Base-by-base conservation (phyloP, 2,329 filamentous ascomycete genomes). In the Monilinia polystroma region DNA sequence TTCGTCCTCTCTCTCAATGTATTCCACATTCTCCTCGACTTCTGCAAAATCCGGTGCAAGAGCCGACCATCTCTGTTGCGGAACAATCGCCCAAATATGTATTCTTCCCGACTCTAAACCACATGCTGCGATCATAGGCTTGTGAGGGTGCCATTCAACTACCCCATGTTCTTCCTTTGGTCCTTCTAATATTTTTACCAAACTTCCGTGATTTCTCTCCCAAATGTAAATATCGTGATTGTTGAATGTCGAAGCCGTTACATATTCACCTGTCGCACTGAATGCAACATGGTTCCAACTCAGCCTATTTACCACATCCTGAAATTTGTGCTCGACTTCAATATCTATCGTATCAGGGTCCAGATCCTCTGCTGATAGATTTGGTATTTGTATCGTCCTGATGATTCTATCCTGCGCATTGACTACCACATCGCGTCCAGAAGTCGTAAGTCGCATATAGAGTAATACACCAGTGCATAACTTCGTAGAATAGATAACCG, bases 141-240 rank as follows among this genome's bases (percentile, higher is more conserved):
- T 87, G 69, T 89, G 87, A 0, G 95, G 95, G 76, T 99, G 95
- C 95, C 95, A 99, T 79, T 99, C 95, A 35, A 99, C 93, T 5
- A 96, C 91, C 0, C 94, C 94, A 69, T 98, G 87, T 78, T 99
- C 96, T 79, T 99, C 95, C 75, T 96, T 96, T 1, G 94, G 93
- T 0, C 95, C 94, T 77, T 99, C 96, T 51, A 99, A 84, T 81
- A 99, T 99, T 78, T 96, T 96, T 64, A 97, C 93, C 67, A 99
- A 81, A 78, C 92, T 97, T 62, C 95, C 95, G 74, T 96, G 92
- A 66, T 90, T 90, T 65, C 95, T 88, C 79, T 99, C 95, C 95
- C 94, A 98, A 38, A 98, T 93, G 79, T 98, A 98, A 70, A 99
- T 91, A 78, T 99, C 94, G 74, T 97, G 93, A 75, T 99, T 99